Percentiles rank a stretch among this genome's conserved stretches.
phyloP scores from a whole-genome alignment of 352 stramenopile species.

The Lagenidium giganteum region DNA sequence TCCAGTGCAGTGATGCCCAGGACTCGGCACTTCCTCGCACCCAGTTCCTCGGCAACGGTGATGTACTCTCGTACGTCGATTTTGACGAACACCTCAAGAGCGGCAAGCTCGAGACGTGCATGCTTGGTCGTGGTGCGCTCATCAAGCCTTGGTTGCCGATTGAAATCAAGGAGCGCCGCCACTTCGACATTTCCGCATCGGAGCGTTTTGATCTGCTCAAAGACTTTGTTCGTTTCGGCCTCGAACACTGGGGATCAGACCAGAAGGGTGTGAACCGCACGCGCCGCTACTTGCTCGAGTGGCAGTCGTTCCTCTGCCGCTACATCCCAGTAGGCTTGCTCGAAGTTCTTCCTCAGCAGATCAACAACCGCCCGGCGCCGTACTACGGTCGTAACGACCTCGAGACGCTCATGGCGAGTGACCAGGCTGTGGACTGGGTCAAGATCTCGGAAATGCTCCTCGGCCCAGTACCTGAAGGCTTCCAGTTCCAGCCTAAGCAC shows the following conservation, averaged over 20 bases:
- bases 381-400: slow-evolving; percentile 94
- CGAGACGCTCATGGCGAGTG: slow-evolving; percentile 97
- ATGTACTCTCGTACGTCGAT: slow-evolving; percentile 84
- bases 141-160: slow-evolving; percentile 99
- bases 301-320: slow-evolving; percentile 96
- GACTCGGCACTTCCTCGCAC: slow-evolving; percentile 33
- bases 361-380: slow-evolving; percentile 94
- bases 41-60: slow-evolving; percentile 91
- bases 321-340: slow-evolving; percentile 98
- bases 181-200: slow-evolving; percentile 96
- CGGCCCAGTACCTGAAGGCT: slow-evolving; percentile 88
- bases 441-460: slow-evolving; percentile 99
- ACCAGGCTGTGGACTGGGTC: slow-evolving; percentile 96
- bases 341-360: slow-evolving; percentile 93
- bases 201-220: slow-evolving; percentile 97
- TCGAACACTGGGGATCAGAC: slow-evolving; percentile 99
- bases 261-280: slow-evolving; percentile 98
- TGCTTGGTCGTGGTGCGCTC: slow-evolving; percentile 91
- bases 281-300: slow-evolving; percentile 98
- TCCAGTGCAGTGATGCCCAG: slow-evolving; percentile 77
- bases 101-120: slow-evolving; percentile 83
- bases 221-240: slow-evolving; percentile 95
- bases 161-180: slow-evolving; percentile 97
- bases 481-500: slow-evolving; percentile 97
- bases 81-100: slow-evolving; percentile 82